A percentile compares a stretch with the other conserved stretches of the same genome.
Conservation (phyloP, 305 asterid genomes). For the Stenogyne calaminthoides region DNA sequence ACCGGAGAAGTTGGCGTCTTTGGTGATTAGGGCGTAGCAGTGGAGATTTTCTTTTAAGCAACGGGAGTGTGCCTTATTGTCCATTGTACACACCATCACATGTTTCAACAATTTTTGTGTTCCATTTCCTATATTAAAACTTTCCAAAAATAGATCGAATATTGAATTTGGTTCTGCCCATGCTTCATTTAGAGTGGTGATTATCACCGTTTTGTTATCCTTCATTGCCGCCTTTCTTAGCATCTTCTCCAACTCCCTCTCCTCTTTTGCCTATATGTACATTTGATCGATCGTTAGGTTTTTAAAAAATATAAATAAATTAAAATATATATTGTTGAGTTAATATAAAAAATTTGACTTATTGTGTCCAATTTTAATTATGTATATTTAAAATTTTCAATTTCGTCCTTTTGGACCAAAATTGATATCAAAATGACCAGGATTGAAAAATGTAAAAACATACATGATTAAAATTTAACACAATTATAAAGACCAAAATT, state of each 20-base stretch:
- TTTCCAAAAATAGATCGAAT: constrained; percentile 52
- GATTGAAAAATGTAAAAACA: too few species aligned
- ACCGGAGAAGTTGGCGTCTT: constrained; percentile 45
- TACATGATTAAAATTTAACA: too few species aligned
- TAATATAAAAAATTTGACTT: too few species aligned
- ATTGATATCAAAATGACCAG: too few species aligned
- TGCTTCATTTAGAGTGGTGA: constrained; percentile 55
- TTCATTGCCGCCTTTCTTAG: constrained; percentile 44
- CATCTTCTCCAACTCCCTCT: constrained; percentile 27
- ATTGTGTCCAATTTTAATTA: background rate
- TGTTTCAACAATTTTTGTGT: constrained; percentile 45
- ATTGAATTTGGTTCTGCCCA: constrained; percentile 56
- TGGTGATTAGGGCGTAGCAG: constrained; percentile 47
- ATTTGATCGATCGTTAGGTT: background rate
- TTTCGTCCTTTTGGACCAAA: background rate
- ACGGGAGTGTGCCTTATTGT: constrained; percentile 49
- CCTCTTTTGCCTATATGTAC: constrained; percentile 41
- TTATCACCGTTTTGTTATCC: constrained; percentile 53
- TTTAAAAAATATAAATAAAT: background rate
- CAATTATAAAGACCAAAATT: too few species aligned
- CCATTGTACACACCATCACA: constrained; percentile 49
- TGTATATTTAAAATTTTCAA: too few species aligned
- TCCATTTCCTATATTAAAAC: constrained; percentile 54
- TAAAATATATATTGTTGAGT: background rate
- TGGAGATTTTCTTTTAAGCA: constrained; percentile 43